Percentiles rank a stretch among this genome's conserved stretches.
These are phyloP conservation scores for button mushroom (Agaricus bisporus) DNA, from an alignment of 768 basidiomycete genomes.

Conservation along the genomic window DNA sequence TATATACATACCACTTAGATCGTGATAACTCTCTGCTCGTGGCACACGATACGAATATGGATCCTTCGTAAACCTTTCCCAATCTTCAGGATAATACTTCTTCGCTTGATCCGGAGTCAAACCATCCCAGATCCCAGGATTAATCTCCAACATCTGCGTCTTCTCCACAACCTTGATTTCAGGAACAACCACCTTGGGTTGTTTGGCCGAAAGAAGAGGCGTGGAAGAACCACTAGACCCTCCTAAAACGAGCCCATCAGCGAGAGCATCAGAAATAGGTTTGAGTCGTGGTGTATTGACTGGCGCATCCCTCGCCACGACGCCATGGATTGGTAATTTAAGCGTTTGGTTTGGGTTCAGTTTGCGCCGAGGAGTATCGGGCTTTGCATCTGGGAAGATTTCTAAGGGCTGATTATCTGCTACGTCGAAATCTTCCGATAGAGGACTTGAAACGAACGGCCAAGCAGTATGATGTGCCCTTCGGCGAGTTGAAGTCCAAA, in stretches of 20 bases:
- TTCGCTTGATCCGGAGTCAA: conserved; percentile 85
- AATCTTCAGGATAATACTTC: conserved; percentile 89
- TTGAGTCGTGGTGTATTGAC: conserved; percentile 5
- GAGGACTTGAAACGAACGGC: conserved; percentile 55
- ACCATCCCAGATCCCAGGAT: conserved; percentile 97
- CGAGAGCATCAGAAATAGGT: not conserved
- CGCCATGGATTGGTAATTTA: not conserved
- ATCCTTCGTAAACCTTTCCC: conserved; percentile 87
- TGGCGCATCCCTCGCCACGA: conserved; percentile 5
- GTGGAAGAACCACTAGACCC: not conserved
- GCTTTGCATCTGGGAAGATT: not conserved
- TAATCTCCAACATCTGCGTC: conserved; percentile 96
- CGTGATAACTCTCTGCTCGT: conserved; percentile 96
- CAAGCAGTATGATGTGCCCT: conserved; percentile 94
- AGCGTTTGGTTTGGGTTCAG: not conserved
- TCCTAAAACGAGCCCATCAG: not conserved
- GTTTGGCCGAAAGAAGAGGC: not conserved
- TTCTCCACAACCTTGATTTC: conserved; percentile 87
- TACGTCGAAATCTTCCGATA: conserved; percentile 1
- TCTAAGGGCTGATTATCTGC: not conserved
- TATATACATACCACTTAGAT: conserved; percentile 59
- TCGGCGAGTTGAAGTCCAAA: conserved; percentile 95
- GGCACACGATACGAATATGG: conserved; percentile 92
- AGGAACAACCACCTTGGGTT: not conserved
- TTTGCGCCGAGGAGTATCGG: not conserved